These are phyloP conservation scores for Trichosporon faecale DNA, from an alignment of 1,284 basidiomycete genomes.

Conservation along the genomic window DNA sequence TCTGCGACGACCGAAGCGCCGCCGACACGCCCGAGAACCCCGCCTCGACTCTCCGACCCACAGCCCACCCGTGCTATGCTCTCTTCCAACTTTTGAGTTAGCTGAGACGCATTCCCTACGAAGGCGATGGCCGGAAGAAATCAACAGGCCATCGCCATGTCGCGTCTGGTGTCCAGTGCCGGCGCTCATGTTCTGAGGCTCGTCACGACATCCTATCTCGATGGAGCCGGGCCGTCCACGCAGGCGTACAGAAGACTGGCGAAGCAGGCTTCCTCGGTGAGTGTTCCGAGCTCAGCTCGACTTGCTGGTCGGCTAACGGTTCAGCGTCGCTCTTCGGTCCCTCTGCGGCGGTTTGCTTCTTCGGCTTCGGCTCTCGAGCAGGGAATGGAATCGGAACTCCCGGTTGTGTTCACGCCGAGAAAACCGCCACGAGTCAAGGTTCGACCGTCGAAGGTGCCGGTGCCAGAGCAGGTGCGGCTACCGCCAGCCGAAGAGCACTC, in stretches of 20 bases:
- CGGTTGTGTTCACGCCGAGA: constrained; percentile 13
- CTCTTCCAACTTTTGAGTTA: neutral
- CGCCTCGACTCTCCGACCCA: neutral
- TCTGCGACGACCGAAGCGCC: neutral
- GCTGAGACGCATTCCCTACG: neutral
- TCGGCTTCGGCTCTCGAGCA: constrained; percentile 15
- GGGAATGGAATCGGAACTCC: neutral
- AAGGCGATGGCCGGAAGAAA: constrained; percentile 27
- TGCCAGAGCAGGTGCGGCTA: constrained; percentile 11
- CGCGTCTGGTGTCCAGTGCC: constrained; percentile 20
- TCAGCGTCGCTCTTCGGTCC: neutral
- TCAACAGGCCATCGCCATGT: constrained; percentile 26
- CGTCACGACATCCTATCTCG: constrained; percentile 23
- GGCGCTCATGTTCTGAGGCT: constrained; percentile 24
- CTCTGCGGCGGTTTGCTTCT: constrained; percentile 18
- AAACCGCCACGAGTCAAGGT: neutral
- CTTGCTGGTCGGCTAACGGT: neutral
- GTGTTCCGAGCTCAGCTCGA: neutral
- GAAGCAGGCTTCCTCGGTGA: constrained; percentile 1
- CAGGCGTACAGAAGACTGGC: neutral
- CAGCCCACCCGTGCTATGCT: neutral
- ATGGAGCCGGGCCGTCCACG: constrained; percentile 16
- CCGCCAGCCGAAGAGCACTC: neutral
- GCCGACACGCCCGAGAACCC: neutral
- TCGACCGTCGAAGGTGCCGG: neutral